A percentile compares a stretch with the other conserved stretches of the same genome.
Evolutionary conservation across 768 basidiomycete species (phyloP).

Genomic region (Rhodotorula taiwanensis): DNA sequence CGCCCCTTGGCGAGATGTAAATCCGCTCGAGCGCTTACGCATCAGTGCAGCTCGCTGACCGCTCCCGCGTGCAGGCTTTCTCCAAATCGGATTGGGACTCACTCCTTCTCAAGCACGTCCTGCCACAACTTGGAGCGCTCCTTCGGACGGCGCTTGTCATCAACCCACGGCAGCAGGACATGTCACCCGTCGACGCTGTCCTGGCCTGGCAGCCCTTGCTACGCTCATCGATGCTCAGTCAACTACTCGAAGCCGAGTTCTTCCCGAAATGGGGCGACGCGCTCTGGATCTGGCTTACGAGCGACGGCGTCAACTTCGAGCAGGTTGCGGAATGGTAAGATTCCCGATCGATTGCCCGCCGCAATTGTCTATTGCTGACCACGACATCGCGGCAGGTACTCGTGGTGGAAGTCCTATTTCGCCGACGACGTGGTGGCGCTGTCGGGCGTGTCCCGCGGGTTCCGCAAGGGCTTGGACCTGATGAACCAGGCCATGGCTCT

Average conservation of each 20-base stretch:
- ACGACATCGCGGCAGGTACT: slow-evolving; percentile 42
- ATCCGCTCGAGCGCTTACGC: slow-evolving; percentile 38
- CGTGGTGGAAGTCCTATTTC: slow-evolving; percentile 77
- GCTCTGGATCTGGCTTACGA: slow-evolving; percentile 75
- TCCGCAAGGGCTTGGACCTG: slow-evolving; percentile 77
- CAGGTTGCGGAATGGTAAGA: slow-evolving; percentile 96
- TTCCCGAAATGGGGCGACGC: slow-evolving; percentile 96
- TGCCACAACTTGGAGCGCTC: slow-evolving; percentile 78
- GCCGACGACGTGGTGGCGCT: slow-evolving; percentile 62
- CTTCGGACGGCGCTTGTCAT: slow-evolving; percentile 79
- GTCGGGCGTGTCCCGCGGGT: slow-evolving; percentile 65
- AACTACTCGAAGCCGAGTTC: slow-evolving; percentile 82
- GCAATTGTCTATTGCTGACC: too few relatives aligned
- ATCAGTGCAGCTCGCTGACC: not conserved
- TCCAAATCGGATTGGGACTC: slow-evolving; percentile 78
- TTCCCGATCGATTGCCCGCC: not conserved
- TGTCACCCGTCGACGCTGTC: slow-evolving; percentile 69
- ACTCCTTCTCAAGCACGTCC: slow-evolving; percentile 78
- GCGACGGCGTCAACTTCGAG: slow-evolving; percentile 78
- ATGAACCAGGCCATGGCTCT: slow-evolving; percentile 92
- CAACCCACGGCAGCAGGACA: slow-evolving; percentile 84
- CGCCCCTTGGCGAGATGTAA: slow-evolving; percentile 69
- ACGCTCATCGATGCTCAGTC: slow-evolving; percentile 67
- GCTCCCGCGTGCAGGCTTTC: slow-evolving; percentile 54
- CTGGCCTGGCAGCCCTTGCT: slow-evolving; percentile 70